Base-by-base conservation (phyloP, 305 asterid species). In the Fraxinus paxiana region DNA sequence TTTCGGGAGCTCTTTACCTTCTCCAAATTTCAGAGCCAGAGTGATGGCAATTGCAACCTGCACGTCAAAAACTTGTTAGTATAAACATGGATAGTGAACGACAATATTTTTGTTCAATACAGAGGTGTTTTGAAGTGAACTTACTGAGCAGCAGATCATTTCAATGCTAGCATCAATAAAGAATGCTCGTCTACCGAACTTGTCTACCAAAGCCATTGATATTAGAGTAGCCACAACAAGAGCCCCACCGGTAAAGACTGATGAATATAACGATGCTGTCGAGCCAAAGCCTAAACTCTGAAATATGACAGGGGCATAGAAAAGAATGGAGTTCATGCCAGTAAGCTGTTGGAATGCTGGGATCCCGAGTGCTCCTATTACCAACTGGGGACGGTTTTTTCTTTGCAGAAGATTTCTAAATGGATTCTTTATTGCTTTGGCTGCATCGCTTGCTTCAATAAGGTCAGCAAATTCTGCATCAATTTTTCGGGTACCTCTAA, bases 311-410 rank as follows among this genome's bases (percentile, higher is more conserved):
- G 97, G 97, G 6, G 97, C 88, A 15, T 92, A 93, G 82, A 93
- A 93, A 1, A 93, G 91, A 83, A 93, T 93, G 15, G 97, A 88
- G 86, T 93, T 93, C 73, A 86, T 92, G 61, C 97, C 97, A 0
- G 97, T 93, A 18, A 93, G 92, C 78, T 93, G 97, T 80, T 93
- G 97, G 80, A 92, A 93, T n/a, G 97, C 97, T 26, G 97, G 97
- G 73, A 93, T 90, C 4, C 91, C 93, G 0, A 93, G 33, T 2
- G 88, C 94, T 46, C 97, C 97, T 1, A 93, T 75, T 18, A 93
- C 87, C 82, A 93, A 77, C 43, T 87, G 91, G 20, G 97, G 97
- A 0, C 97, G 88, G 26, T 93, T 92, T 83, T 92, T 93, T 74
- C 89, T 82, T 12, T 70, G 28, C 6, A 93, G 48, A 43, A 93